Evolutionary conservation across 805 yeast genomes (phyloP).

Genomic region (Yarrowia sp.): DNA sequence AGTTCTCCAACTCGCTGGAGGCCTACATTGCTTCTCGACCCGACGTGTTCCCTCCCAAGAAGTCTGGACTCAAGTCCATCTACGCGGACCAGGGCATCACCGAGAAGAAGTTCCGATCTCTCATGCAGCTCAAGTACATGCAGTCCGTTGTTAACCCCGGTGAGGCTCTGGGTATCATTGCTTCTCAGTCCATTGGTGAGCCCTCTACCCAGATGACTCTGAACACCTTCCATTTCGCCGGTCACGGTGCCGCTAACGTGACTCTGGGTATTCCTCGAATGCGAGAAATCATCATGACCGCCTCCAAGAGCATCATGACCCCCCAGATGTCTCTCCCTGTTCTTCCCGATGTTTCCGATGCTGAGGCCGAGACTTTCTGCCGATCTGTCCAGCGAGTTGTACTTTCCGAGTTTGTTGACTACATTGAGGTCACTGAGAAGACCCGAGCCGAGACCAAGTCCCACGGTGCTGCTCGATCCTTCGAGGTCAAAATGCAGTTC

Average conservation of each 20-base stretch:
- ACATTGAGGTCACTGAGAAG: constrained; percentile 85
- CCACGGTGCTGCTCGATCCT: constrained; percentile 61
- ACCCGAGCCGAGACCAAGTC: constrained; percentile 59
- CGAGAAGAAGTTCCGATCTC: constrained; percentile 86
- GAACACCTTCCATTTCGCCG: constrained; percentile 97
- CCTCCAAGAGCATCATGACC: constrained; percentile 93
- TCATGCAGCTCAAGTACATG: constrained; percentile 99
- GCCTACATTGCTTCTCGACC: constrained; percentile 65
- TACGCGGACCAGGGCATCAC: constrained; percentile 58
- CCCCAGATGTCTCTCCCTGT: constrained; percentile 98
- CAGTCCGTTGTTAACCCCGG: constrained; percentile 94
- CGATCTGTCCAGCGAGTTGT: constrained; percentile 84
- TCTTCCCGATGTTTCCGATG: constrained; percentile 77
- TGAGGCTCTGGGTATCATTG: constrained; percentile 97
- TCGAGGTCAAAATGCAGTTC: constrained; percentile 75
- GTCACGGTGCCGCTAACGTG: constrained; percentile 99
- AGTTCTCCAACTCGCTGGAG: constrained; percentile 82
- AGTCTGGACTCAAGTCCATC: constrained; percentile 46
- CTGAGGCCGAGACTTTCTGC: constrained; percentile 90
- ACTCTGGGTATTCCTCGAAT: constrained; percentile 99
- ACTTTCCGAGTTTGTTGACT: constrained; percentile 87
- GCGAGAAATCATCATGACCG: constrained; percentile 99
- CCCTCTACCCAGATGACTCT: constrained; percentile 99
- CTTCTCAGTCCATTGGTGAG: constrained; percentile 98
- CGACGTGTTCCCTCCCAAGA: constrained; percentile 59